Conservation (phyloP, 257 asterid species). For the Verbena officinalis region DNA sequence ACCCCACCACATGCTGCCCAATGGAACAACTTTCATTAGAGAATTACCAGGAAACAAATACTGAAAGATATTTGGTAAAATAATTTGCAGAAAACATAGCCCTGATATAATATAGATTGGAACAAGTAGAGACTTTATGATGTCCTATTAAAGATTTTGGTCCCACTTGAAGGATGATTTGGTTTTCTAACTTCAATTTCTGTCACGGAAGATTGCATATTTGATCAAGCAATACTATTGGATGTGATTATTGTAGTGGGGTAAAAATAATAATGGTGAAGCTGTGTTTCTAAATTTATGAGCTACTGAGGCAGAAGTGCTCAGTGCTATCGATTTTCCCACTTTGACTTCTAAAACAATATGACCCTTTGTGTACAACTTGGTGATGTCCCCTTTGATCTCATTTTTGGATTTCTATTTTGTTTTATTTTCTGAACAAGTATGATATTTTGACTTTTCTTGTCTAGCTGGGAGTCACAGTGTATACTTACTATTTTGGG, state of each 20-base stretch:
- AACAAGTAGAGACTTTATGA: too few relatives aligned
- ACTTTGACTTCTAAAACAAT: not conserved
- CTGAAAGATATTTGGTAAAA: not conserved
- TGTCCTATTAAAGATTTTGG: too few relatives aligned
- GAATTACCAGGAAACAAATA: not conserved
- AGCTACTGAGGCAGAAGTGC: not conserved
- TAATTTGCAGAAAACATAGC: too few relatives aligned
- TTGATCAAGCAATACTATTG: slow-evolving; percentile 2
- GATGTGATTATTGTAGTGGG: not conserved
- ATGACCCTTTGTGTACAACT: not conserved
- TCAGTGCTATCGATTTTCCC: not conserved
- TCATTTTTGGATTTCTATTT: slow-evolving; percentile 3
- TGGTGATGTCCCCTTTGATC: not conserved
- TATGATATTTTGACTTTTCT: slow-evolving; percentile 8
- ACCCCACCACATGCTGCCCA: too few relatives aligned
- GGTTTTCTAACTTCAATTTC: not conserved
- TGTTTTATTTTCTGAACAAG: not conserved
- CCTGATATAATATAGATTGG: too few relatives aligned
- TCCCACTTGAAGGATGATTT: not conserved
- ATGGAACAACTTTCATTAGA: not conserved
- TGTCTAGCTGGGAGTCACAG: slow-evolving; percentile 3
- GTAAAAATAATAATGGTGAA: not conserved
- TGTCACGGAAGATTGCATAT: not conserved
- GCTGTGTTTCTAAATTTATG: not conserved
- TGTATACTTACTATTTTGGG: not conserved